phyloP scores from a whole-genome alignment of 192 early-diverging fungal species.

The Backusella macrospora region DNA sequence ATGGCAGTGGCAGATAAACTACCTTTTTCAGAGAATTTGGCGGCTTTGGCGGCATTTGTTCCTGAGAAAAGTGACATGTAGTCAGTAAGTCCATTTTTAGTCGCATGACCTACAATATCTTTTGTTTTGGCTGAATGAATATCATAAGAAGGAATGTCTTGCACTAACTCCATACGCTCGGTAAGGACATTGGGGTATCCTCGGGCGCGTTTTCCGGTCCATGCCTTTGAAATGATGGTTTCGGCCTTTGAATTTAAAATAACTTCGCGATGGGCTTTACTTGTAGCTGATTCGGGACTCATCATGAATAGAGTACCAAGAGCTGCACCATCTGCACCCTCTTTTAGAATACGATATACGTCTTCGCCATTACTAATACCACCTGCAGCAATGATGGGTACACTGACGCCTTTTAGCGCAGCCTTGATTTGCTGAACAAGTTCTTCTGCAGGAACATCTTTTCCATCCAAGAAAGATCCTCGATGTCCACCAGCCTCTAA shows the following conservation, averaged over 20 bases:
- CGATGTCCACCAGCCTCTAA: constrained; percentile 38
- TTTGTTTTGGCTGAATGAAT: constrained; percentile 31
- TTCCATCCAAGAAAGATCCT: constrained; percentile 22
- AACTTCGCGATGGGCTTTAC: constrained; percentile 10
- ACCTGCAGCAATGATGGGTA: constrained; percentile 35
- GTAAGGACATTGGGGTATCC: constrained; percentile 30
- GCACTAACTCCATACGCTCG: neutral
- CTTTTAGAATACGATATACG: neutral
- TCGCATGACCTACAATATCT: constrained; percentile 33
- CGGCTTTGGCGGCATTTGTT: neutral
- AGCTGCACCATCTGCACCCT: constrained; percentile 25
- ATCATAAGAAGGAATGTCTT: constrained; percentile 26
- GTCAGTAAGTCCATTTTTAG: neutral
- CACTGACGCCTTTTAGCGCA: neutral
- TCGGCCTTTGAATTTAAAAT: constrained; percentile 8
- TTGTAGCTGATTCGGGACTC: constrained; percentile 19
- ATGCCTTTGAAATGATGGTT: constrained; percentile 24
- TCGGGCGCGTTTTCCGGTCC: constrained; percentile 34
- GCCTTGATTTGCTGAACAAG: neutral
- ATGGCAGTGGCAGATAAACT: constrained; percentile 29
- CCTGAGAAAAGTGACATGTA: constrained; percentile 27
- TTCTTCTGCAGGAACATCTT: constrained; percentile 7
- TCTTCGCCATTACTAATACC: constrained; percentile 23
- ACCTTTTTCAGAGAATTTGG: constrained; percentile 29
- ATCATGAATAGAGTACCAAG: constrained; percentile 39